Evolutionary conservation across 208 protist genomes (phyloP).

Genomic region (Trypanosoma boissoni): DNA sequence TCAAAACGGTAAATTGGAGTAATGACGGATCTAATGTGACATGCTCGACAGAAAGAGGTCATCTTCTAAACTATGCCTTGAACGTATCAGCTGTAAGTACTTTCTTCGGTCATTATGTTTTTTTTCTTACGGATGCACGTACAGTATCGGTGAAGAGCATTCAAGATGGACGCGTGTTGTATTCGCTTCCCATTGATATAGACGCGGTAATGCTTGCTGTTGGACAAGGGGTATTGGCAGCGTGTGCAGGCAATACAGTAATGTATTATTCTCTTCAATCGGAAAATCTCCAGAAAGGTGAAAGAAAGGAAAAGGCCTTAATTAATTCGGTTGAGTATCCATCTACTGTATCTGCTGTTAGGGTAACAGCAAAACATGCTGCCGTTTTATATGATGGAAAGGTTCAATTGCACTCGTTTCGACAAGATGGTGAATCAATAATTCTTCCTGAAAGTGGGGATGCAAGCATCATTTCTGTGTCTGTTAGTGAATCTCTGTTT

Average conservation of each 20-base stretch:
- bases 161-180: slow-evolving; percentile 57
- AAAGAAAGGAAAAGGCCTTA: slow-evolving; percentile 17
- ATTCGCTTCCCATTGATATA: slow-evolving; percentile 69
- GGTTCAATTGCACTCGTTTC: slow-evolving; percentile 83
- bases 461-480: slow-evolving; percentile 67
- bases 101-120: slow-evolving; percentile 62
- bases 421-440: slow-evolving; percentile 34
- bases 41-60: slow-evolving; percentile 67
- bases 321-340: slow-evolving; percentile 80
- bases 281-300: slow-evolving; percentile 6
- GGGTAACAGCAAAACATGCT: slow-evolving; percentile 74
- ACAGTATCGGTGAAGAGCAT: slow-evolving; percentile 85
- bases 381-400: slow-evolving; percentile 85
- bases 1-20: slow-evolving; percentile 64
- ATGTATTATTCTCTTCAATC: slow-evolving; percentile 70
- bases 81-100: slow-evolving; percentile 79
- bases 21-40: slow-evolving; percentile 89
- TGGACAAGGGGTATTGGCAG: slow-evolving; percentile 79
- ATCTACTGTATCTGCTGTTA: slow-evolving; percentile 57
- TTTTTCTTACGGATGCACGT: slow-evolving; percentile 83
- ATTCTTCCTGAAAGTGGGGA: slow-evolving; percentile 64
- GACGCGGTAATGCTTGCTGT: slow-evolving; percentile 88
- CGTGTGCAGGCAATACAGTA: slow-evolving; percentile 74
- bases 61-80: slow-evolving; percentile 74
- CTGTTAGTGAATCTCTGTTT: slow-evolving; percentile 91